phyloP scores from a whole-genome alignment of 805 yeast species.

The Tetrapisispora arboricola region DNA sequence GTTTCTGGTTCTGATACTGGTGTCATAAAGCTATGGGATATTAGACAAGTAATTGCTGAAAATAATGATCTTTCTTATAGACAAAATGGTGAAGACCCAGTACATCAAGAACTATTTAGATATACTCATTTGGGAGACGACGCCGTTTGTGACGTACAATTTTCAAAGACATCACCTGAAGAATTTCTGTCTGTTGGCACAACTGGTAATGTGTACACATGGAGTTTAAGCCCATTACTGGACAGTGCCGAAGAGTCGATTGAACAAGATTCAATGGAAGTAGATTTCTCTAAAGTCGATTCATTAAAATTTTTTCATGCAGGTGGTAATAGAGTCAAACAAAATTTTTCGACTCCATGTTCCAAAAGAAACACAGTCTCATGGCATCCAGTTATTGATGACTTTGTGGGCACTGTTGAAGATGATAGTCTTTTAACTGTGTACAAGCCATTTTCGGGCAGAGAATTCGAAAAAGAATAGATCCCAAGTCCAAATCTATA shows the following conservation, averaged over 20 bases:
- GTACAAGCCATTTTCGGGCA: constrained; percentile 18
- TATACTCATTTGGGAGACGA: constrained; percentile 20
- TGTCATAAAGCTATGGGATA: constrained; percentile 24
- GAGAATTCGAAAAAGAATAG: constrained; percentile 10
- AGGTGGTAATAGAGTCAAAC: constrained; percentile 20
- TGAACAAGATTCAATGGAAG: constrained; percentile 11
- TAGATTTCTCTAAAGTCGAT: constrained; percentile 5
- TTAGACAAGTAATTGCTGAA: constrained; percentile 17
- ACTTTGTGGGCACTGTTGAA: constrained; percentile 21
- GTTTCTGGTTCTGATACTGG: constrained; percentile 25
- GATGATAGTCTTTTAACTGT: constrained; percentile 20
- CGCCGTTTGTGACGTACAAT: constrained; percentile 18
- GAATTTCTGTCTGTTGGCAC: constrained; percentile 23
- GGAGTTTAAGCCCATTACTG: constrained; percentile 15
- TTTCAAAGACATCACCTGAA: constrained; percentile 17
- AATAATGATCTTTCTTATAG: constrained; percentile 4
- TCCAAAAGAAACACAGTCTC: constrained; percentile 19
- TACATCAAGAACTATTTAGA: constrained; percentile 10
- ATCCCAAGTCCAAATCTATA: no score
- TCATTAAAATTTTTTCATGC: constrained; percentile 24
- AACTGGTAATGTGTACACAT: constrained; percentile 26
- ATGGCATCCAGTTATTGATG: constrained; percentile 23
- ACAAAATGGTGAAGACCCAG: constrained; percentile 8
- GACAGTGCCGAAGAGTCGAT: constrained; percentile 2
- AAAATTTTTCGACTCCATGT: neutral